Conservation (phyloP, 306 rosid genomes). For the Morella rubra region DNA sequence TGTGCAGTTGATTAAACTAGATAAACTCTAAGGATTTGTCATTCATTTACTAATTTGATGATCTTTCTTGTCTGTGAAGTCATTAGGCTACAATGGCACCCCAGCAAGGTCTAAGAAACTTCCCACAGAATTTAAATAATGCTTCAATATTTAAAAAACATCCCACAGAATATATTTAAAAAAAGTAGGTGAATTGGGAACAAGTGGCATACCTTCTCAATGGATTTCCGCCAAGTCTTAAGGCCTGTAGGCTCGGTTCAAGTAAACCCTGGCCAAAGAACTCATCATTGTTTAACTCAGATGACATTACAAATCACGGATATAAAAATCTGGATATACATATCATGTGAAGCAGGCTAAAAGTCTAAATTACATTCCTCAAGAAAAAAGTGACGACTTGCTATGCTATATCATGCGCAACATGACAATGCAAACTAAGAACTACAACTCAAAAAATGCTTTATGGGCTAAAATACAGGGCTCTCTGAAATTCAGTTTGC, state of each 20-base stretch:
- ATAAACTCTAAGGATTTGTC: background rate
- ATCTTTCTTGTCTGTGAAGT: background rate
- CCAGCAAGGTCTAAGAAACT: background rate
- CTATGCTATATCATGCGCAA: background rate
- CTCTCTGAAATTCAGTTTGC: background rate
- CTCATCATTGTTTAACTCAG: conserved; percentile 6
- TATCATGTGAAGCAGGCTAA: conserved; percentile 4
- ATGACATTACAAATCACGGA: conserved; percentile 17
- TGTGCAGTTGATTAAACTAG: background rate
- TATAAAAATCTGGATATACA: conserved; percentile 8
- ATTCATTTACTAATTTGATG: background rate
- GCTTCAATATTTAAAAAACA: no score
- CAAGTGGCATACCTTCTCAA: conserved; percentile 68
- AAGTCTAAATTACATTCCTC: background rate
- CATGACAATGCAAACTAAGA: background rate
- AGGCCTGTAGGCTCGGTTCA: conserved; percentile 71
- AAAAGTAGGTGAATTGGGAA: background rate
- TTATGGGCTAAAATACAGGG: background rate
- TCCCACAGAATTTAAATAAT: background rate
- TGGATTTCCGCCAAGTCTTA: conserved; percentile 91
- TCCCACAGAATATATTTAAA: background rate
- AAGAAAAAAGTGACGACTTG: background rate
- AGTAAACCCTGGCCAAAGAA: conserved; percentile 71
- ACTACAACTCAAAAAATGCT: background rate
- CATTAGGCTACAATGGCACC: background rate